Evolutionary conservation across 495 filamentous ascomycete species (phyloP).

Genomic region (Talaromyces thailandensis): DNA sequence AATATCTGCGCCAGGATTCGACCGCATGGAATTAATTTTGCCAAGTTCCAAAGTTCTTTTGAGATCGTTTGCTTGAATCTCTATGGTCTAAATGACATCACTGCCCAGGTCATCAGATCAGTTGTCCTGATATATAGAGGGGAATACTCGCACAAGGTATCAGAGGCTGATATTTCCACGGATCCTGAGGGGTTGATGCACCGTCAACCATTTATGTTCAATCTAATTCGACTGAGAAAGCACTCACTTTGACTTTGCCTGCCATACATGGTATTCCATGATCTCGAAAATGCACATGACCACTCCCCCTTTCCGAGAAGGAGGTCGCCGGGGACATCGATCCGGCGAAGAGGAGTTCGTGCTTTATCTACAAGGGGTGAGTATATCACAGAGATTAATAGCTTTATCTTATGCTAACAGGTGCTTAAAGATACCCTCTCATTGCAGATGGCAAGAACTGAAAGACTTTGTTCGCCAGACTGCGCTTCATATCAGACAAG

Average conservation of each 20-base stretch:
- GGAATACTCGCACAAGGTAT: not conserved
- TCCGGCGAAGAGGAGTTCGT: conserved; percentile 38
- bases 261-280: conserved; percentile 20
- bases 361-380: conserved; percentile 37
- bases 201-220: not conserved
- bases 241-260: not conserved
- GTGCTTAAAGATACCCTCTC: conserved; percentile 31
- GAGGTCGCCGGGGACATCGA: conserved; percentile 22
- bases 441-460: conserved; percentile 42
- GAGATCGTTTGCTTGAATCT: not conserved
- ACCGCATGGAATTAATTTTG: not conserved
- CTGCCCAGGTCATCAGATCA: not conserved
- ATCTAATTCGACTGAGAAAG: not conserved
- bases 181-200: not conserved
- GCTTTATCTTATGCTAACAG: not conserved
- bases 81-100: not conserved
- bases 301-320: conserved; percentile 14
- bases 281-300: conserved; percentile 1
- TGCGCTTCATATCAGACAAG: conserved; percentile 37
- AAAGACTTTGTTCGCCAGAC: conserved; percentile 40
- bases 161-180: not conserved
- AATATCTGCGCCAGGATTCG: not conserved
- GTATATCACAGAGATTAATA: conserved; percentile 4
- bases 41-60: not conserved
- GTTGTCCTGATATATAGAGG: not conserved